Base-by-base conservation (phyloP, 2,329 filamentous ascomycete species). In the Ophiostoma sp. region DNA sequence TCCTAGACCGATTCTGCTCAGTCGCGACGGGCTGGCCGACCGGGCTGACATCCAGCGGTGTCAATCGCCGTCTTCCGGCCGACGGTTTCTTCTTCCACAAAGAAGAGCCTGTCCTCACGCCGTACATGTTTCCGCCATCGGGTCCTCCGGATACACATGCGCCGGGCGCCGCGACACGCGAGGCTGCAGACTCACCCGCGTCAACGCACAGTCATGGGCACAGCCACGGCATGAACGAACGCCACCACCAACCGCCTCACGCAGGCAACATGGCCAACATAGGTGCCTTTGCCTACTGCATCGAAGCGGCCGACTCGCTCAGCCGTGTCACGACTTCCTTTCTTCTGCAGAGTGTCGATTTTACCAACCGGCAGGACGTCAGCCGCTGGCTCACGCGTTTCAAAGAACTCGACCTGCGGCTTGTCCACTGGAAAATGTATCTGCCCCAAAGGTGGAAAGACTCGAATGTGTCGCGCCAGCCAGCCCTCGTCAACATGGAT, bases 371-470 rank as follows among this genome's bases (percentile, higher is more conserved):
- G 4, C 73, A 75, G 11, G 75, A 77, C 58, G 74, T 78, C 63
- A 72, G 73, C 16, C 73, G 73, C 40, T 79, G 78, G 78, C 71
- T 80, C 6, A 79, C 74, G 18, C 73, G 77, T n/a, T 80, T 80
- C 72, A 79, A 80, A 68, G 78, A 80, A 70, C 69, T 79, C 6
- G 78, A 79, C 69, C 69, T 79, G 2, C 75, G 76, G 4, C 72
- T 79, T 0, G 76, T 79, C 5, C 75, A 77, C 67, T 73, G 72
- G 72, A 73, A 73, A 36, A 73, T 73, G 72, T 70, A 71, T 18
- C 69, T 73, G 5, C 72, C 73, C 0, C 72, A 70, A 62, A 68
- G 70, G n/a, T 72, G 72, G 72, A 62, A 70, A 27, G 72, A 72
- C 66, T 78, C 78, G 49, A 79, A 80, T 1, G 76, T 72, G 66